Evolutionary conservation across 257 asterid genomes (phyloP).

Genomic region (Jacaranda copaia): DNA sequence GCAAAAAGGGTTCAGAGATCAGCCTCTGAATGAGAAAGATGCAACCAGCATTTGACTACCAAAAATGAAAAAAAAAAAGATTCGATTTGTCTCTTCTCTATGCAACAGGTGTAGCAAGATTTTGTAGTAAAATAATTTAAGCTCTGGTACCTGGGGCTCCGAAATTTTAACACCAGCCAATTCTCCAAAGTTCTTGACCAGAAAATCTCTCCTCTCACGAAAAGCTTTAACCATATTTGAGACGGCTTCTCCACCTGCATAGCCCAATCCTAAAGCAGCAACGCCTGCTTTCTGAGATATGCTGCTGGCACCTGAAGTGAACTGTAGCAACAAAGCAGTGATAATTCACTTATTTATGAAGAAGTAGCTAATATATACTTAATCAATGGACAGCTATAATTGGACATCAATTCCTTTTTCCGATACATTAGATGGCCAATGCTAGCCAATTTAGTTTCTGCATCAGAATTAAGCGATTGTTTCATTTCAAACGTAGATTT

Average conservation of each 20-base stretch:
- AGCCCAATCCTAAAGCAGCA: constrained; percentile 92
- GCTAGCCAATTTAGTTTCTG: too few species aligned
- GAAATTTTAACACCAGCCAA: constrained; percentile 82
- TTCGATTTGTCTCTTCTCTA: neutral
- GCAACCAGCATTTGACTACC: neutral
- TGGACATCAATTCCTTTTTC: too few species aligned
- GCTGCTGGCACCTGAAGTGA: constrained; percentile 97
- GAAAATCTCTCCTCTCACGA: constrained; percentile 85
- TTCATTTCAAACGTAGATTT: too few species aligned
- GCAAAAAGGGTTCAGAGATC: neutral
- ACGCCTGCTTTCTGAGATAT: constrained; percentile 91
- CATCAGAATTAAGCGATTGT: too few species aligned
- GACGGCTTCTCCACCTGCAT: constrained; percentile 96
- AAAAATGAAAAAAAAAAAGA: neutral
- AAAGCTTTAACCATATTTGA: constrained; percentile 86
- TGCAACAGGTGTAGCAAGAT: neutral
- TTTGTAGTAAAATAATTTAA: neutral
- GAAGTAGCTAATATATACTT: neutral
- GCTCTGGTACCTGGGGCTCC: constrained; percentile 77
- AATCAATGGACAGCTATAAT: too few species aligned
- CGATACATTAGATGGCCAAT: too few species aligned
- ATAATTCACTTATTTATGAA: neutral
- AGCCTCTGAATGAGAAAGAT: neutral
- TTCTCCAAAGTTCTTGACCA: constrained; percentile 83
- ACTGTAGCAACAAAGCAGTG: constrained; percentile 45